Evolutionary conservation across 148 eudicot species (phyloP).

Genomic region (Amaranthus hypochondriacus): DNA sequence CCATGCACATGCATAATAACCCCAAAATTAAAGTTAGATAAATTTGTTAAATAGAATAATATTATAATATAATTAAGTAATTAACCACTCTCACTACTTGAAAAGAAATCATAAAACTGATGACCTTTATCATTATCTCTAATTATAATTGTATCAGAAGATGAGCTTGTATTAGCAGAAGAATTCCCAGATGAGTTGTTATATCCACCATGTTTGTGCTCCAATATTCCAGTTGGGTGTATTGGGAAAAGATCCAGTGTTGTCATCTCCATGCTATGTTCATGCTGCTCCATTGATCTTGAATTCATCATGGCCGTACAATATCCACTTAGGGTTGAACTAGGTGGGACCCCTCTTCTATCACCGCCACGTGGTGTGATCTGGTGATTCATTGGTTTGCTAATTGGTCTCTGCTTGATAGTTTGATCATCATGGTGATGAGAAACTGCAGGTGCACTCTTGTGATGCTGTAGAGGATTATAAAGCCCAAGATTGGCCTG

Average conservation of each 20-base stretch:
- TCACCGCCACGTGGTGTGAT: conserved; percentile 3
- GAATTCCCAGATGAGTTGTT: conserved; percentile 19
- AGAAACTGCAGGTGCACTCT: conserved; percentile 12
- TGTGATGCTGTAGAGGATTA: conserved; percentile 5
- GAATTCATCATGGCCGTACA: conserved; percentile 16
- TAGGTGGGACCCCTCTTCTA: conserved; percentile 12
- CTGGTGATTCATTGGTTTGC: neutral
- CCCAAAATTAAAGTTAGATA: conserved; percentile 3
- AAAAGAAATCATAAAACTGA: conserved; percentile 34
- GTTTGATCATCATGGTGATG: neutral
- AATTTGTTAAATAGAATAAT: neutral
- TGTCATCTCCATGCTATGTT: conserved; percentile 6
- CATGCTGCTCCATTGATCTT: neutral
- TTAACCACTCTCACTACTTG: conserved; percentile 19
- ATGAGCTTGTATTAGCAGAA: conserved; percentile 3
- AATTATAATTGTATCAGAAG: conserved; percentile 8
- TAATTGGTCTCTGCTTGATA: neutral
- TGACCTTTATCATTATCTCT: neutral
- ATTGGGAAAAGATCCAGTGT: conserved; percentile 53
- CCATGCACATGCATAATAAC: neutral
- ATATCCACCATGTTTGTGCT: conserved; percentile 16
- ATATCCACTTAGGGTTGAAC: conserved; percentile 16
- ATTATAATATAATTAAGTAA: neutral
- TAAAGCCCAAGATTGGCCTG: conserved; percentile 10
- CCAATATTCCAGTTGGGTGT: conserved; percentile 64